These are phyloP conservation scores for Solanum infundibuliforme DNA, from an alignment of 257 asterid species.

Conservation along the genomic window DNA sequence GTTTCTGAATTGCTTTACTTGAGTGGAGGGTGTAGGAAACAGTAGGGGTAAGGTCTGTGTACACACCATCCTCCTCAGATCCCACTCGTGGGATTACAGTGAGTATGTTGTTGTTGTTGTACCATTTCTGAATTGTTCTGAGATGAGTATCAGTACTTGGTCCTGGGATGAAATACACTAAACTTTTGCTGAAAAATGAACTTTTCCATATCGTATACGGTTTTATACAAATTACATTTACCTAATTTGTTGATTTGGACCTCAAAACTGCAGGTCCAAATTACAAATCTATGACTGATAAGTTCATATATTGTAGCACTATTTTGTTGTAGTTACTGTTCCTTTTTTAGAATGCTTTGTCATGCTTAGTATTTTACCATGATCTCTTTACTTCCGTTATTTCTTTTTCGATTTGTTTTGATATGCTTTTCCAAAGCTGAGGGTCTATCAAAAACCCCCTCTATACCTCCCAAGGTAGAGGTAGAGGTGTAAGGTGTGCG, in stretches of 20 bases:
- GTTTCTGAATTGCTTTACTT: neutral
- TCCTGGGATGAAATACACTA: neutral
- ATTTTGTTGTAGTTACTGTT: neutral
- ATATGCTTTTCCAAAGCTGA: neutral
- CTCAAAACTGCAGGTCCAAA: neutral
- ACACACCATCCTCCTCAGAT: neutral
- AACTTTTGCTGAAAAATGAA: neutral
- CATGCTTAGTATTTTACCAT: neutral
- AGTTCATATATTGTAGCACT: neutral
- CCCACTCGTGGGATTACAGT: neutral
- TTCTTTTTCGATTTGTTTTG: neutral
- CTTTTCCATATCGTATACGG: neutral
- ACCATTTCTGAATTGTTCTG: neutral
- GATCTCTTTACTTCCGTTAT: neutral
- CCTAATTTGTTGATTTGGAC: neutral
- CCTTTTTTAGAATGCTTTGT: neutral
- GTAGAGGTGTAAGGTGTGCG: neutral
- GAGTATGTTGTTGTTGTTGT: neutral
- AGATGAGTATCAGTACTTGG: neutral
- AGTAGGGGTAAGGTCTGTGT: neutral
- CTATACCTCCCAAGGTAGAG: neutral
- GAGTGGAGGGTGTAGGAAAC: neutral
- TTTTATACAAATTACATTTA: neutral
- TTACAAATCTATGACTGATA: neutral
- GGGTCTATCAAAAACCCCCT: neutral